Conservation (phyloP, 176 grass and related monocot species). For the Hsuehochloa calcarea region DNA sequence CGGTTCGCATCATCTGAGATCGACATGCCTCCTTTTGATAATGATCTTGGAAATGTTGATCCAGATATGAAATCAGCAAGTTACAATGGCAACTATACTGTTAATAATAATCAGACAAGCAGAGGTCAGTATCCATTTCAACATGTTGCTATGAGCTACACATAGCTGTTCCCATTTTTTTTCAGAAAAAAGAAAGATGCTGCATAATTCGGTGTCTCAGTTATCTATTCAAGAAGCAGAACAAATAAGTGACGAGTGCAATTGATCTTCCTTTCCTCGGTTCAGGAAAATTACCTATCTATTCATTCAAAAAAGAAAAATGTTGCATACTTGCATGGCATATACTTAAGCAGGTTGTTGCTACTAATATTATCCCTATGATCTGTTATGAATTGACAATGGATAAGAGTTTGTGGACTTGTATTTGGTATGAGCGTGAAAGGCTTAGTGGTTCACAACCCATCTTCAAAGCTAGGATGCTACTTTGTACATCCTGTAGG, state of each 20-base stretch:
- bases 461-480: constrained; percentile 4
- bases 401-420: background rate
- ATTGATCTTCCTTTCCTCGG: constrained; percentile 11
- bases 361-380: background rate
- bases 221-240: background rate
- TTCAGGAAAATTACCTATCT: background rate
- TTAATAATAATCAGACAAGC: constrained; percentile 68
- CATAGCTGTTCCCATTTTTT: background rate
- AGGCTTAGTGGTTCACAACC: background rate
- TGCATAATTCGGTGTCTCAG: background rate
- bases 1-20: constrained; percentile 60
- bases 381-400: background rate
- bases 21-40: constrained; percentile 62
- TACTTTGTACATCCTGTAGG: background rate
- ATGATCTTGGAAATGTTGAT: constrained; percentile 63
- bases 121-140: constrained; percentile 56
- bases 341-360: constrained; percentile 25
- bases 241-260: background rate
- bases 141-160: constrained; percentile 25
- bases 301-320: background rate
- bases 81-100: constrained; percentile 62
- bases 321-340: background rate
- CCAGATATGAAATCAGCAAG: constrained; percentile 48
- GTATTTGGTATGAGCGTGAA: constrained; percentile 14
- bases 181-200: background rate